Conservation (phyloP, 768 basidiomycete genomes). For the Candolleomyces aberdarensis region DNA sequence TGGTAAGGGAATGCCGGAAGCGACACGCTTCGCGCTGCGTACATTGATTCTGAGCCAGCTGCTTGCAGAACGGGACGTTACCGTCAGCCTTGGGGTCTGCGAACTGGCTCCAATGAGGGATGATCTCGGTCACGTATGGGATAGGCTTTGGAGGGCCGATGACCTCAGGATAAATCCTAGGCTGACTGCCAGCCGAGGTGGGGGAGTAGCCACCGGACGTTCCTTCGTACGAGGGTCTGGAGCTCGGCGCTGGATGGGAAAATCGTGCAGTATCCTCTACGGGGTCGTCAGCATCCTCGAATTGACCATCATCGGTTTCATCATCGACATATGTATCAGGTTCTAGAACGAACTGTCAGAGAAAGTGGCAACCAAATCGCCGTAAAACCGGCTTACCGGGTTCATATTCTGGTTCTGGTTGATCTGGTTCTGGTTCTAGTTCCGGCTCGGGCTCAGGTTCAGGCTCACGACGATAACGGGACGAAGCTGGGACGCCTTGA, state of each 20-base stretch:
- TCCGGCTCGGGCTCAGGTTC: not conserved
- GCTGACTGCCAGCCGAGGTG: not conserved
- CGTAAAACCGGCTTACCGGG: not conserved
- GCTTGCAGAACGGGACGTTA: conserved; percentile 36
- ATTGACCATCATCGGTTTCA: not conserved
- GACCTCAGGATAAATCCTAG: not conserved
- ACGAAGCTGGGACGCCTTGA: not conserved
- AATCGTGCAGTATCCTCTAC: not conserved
- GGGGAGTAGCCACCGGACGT: not conserved
- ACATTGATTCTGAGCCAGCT: conserved; percentile 34
- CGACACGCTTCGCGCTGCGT: conserved; percentile 26
- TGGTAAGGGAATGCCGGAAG: conserved; percentile 39
- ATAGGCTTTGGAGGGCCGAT: conserved; percentile 4
- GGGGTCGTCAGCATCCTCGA: not conserved
- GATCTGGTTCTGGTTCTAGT: not conserved
- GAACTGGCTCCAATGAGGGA: conserved; percentile 40
- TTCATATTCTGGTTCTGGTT: not conserved
- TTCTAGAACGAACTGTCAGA: not conserved
- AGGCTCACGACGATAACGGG: too few relatives aligned
- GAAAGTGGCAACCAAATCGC: not conserved
- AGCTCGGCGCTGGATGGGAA: too few relatives aligned
- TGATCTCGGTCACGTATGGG: conserved; percentile 19
- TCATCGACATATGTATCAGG: not conserved
- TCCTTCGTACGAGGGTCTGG: too few relatives aligned
- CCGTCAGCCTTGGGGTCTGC: conserved; percentile 36